Conservation (phyloP, 2,329 filamentous ascomycete genomes). For the Penicillium sp. region DNA sequence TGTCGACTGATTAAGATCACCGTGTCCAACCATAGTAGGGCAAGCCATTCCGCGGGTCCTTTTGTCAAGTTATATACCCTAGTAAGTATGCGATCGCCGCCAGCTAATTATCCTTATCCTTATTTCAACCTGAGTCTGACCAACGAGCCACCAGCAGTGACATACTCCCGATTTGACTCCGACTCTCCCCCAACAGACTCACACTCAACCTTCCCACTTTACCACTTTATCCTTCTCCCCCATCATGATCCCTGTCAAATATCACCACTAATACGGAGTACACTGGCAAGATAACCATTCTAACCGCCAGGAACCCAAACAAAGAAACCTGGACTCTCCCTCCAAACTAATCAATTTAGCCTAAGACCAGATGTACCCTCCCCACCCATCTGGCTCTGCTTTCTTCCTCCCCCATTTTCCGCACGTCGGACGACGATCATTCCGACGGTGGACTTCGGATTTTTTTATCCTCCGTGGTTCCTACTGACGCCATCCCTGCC, state of each 20-base stretch:
- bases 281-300: not conserved
- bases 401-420: not conserved
- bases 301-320: not conserved
- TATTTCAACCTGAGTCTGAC: not conserved
- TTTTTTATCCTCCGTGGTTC: slow-evolving; percentile 1
- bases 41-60: no score
- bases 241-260: no score
- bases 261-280: not conserved
- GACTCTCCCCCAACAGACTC: not conserved
- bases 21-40: no score
- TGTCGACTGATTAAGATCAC: no score
- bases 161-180: no score
- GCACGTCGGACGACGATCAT: slow-evolving; percentile 10
- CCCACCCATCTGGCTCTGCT: not conserved
- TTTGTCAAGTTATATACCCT: no score
- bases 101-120: not conserved
- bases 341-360: no score
- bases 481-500: not conserved
- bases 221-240: no score
- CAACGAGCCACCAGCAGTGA: no score
- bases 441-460: slow-evolving; percentile 9
- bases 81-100: no score
- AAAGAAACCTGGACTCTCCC: not conserved
- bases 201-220: not conserved
- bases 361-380: not conserved